phyloP scores from a whole-genome alignment of 108 stramenopile species.

The Cylindrotheca fusiformis region DNA sequence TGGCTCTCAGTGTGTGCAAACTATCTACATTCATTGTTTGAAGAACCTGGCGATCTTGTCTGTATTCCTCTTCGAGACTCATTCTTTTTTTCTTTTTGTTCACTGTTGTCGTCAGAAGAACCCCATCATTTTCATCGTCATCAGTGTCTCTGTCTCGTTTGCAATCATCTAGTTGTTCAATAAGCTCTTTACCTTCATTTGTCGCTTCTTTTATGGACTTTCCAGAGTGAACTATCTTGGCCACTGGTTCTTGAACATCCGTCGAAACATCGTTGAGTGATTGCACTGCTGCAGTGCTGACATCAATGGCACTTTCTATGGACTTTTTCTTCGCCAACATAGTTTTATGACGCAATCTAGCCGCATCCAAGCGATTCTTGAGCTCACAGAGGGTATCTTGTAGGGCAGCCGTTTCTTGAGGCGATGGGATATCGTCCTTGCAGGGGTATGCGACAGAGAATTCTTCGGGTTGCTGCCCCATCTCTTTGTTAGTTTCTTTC shows the following conservation, averaged over 20 bases:
- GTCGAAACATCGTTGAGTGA: neutral
- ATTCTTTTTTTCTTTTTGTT: conserved; percentile 12
- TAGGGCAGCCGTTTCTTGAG: neutral
- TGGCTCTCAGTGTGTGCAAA: neutral
- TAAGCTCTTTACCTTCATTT: neutral
- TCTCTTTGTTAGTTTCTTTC: neutral
- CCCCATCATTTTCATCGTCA: neutral
- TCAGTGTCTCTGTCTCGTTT: conserved; percentile 1
- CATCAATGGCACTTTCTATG: neutral
- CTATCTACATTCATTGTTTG: conserved; percentile 1
- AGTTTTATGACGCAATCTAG: conserved; percentile 4
- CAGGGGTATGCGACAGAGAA: too few relatives aligned
- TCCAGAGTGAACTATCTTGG: conserved; percentile 1
- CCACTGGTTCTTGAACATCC: neutral
- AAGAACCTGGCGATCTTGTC: conserved; percentile 10
- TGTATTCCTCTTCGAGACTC: conserved; percentile 24
- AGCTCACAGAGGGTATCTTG: conserved; percentile 15
- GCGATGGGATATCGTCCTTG: conserved; percentile 25
- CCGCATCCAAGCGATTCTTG: neutral
- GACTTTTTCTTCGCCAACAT: conserved; percentile 5
- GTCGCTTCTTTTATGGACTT: neutral
- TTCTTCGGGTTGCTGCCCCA: too few relatives aligned
- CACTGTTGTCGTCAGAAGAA: neutral
- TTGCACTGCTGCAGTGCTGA: neutral
- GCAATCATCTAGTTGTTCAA: conserved; percentile 7